Percentiles rank a stretch among this genome's conserved stretches.
Conservation (phyloP, 495 filamentous ascomycete genomes). For the Trichoderma erinaceum region DNA sequence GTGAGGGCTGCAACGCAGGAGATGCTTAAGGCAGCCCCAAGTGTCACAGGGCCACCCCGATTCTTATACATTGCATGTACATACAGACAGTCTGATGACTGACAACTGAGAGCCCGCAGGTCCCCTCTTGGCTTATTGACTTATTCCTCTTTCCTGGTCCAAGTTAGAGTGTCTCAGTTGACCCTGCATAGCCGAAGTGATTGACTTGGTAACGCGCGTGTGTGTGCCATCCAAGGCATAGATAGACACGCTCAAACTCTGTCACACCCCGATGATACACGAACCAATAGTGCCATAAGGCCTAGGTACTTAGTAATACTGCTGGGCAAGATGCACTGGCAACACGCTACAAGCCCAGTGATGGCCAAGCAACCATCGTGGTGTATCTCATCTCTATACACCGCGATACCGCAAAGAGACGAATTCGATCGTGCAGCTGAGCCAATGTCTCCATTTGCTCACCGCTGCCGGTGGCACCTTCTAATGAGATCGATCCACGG, state of each 20-base stretch:
- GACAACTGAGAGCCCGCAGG: neutral
- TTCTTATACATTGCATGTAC: conserved; percentile 5
- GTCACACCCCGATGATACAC: no score
- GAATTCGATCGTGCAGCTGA: no score
- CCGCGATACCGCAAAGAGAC: no score
- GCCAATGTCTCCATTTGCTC: neutral
- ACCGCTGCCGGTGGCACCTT: neutral
- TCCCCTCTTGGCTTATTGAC: neutral
- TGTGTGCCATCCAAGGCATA: no score
- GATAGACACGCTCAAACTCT: no score
- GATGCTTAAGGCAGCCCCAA: neutral
- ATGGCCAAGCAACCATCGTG: no score
- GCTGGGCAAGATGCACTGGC: no score
- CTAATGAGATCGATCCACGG: neutral
- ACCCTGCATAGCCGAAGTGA: neutral
- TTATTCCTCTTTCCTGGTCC: neutral
- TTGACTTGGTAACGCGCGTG: neutral
- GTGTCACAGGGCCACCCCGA: neutral
- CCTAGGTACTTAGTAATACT: no score
- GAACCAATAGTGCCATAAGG: no score
- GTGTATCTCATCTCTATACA: no score
- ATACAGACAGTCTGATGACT: neutral
- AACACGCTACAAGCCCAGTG: no score
- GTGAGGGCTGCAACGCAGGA: neutral
- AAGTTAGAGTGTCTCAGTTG: neutral